Base-by-base conservation (phyloP, 2,329 filamentous ascomycete species). In the Hortaea werneckii region DNA sequence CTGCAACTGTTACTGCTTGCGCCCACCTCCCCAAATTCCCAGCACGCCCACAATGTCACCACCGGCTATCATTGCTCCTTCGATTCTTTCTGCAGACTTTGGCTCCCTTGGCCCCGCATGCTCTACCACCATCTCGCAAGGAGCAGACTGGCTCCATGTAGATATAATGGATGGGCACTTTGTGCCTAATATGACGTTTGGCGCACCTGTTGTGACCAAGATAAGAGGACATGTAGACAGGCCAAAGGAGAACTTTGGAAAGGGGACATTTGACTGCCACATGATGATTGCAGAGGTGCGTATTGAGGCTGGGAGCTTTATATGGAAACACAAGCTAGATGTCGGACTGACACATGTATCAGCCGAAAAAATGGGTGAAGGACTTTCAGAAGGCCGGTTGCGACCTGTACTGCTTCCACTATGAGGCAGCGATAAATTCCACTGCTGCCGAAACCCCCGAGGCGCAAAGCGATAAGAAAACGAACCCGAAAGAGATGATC, bases 331-430 rank as follows among this genome's bases (percentile, higher is more conserved):
- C 10, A 42, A 27, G 8, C 29, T 9, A 37, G 11, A n/a, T 26
- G 11, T 9, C 29, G n/a, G 44, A 35, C 58, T 61, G 54, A 61
- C 52, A 34, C 44, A 46, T 51, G 42, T 49, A 49, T 50, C 53
- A 92, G 89, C 92, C 92, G 56, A 94, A 96, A 75, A 89, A 88
- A 76, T 98, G 92, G 92, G 89, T 95, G 59, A 86, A 85, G 63
- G 87, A 94, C 51, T 96, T 98, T 74, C 81, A 92, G 66, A 82
- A 85, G 44, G 92, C 88, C 49, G 92, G 92, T 44, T 95, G 89
- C 69, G 88, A 98, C 67, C 77, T 98, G n/a, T 98, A 98, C 75
- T 96, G 92, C 75, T 98, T 98, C 75, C 92, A 98, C 75, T 96
- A 96, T 69, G 92, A 98, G 71, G 92, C 92, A 27, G 92, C 92